These are phyloP conservation scores for Chlorella sorokiniana DNA, from an alignment of 139 green algal species.

Conservation along the genomic window DNA sequence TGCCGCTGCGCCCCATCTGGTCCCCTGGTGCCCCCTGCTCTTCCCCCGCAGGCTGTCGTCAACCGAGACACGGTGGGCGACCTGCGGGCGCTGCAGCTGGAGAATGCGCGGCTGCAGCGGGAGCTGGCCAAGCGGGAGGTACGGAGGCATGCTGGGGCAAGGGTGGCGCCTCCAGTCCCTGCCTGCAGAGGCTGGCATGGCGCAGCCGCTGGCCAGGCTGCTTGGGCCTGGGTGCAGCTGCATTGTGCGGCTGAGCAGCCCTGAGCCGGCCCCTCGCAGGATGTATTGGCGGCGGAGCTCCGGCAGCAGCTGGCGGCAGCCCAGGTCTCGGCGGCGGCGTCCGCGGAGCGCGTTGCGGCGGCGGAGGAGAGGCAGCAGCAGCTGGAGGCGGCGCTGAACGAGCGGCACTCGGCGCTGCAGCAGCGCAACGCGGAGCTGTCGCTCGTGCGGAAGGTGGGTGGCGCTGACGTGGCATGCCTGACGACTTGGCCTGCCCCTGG, in stretches of 20 bases:
- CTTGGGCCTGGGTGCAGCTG: neutral
- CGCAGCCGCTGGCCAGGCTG: too few relatives aligned
- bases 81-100: slow-evolving; percentile 57
- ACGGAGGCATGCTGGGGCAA: neutral
- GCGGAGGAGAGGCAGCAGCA: slow-evolving; percentile 31
- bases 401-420: slow-evolving; percentile 30
- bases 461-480: neutral
- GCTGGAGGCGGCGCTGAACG: slow-evolving; percentile 39
- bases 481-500: neutral
- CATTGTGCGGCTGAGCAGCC: neutral
- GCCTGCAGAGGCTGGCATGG: neutral
- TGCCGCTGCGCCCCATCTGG: neutral
- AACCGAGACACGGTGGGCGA: slow-evolving; percentile 76
- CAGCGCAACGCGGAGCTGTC: slow-evolving; percentile 32
- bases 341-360: neutral
- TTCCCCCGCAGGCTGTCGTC: slow-evolving; percentile 55
- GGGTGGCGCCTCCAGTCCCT: neutral
- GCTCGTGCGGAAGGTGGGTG: slow-evolving; percentile 15
- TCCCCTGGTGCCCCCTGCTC: neutral
- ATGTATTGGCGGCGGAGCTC: slow-evolving; percentile 6
- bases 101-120: slow-evolving; percentile 61
- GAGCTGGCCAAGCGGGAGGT: slow-evolving; percentile 31
- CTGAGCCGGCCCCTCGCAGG: neutral
- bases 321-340: neutral
- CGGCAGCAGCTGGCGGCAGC: slow-evolving; percentile 22